phyloP scores from a whole-genome alignment of 1,284 basidiomycete species.

The Coniophora puteana region DNA sequence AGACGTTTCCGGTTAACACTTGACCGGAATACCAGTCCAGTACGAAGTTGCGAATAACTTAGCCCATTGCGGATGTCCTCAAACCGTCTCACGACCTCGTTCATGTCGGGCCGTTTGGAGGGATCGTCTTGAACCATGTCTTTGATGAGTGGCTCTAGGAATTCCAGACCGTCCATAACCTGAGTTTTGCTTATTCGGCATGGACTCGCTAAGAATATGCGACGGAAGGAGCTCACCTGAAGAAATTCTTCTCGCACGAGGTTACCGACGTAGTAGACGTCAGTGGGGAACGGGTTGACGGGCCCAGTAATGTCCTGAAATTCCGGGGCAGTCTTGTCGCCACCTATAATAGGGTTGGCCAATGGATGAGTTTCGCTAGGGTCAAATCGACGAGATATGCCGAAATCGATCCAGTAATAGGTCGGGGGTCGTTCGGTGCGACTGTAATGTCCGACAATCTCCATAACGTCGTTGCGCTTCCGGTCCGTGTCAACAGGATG shows the following conservation, averaged over 20 bases:
- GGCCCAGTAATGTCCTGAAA: slow-evolving; percentile 18
- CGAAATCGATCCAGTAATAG: slow-evolving; percentile 33
- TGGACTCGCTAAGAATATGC: no score
- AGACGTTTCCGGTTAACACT: no score
- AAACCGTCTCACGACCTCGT: not conserved
- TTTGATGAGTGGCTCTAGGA: slow-evolving; percentile 19
- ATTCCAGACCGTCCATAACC: slow-evolving; percentile 20
- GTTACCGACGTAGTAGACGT: slow-evolving; percentile 29
- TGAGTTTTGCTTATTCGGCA: no score
- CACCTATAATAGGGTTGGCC: slow-evolving; percentile 23
- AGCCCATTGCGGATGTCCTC: not conserved
- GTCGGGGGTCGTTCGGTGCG: slow-evolving; percentile 24
- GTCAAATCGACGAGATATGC: slow-evolving; percentile 28
- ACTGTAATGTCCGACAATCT: slow-evolving; percentile 10
- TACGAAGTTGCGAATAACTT: not conserved
- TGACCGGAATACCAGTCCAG: not conserved
- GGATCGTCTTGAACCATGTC: slow-evolving; percentile 25
- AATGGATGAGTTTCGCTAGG: slow-evolving; percentile 17
- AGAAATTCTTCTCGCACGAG: slow-evolving; percentile 12
- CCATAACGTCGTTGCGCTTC: slow-evolving; percentile 14
- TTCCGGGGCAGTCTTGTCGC: slow-evolving; percentile 32
- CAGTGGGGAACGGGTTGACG: slow-evolving; percentile 26
- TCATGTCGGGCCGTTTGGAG: slow-evolving; percentile 15
- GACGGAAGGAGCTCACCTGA: slow-evolving; percentile 1
- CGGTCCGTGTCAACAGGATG: no score